Evolutionary conservation across 2,329 filamentous ascomycete genomes (phyloP).

Genomic region (Scorias spongiosa): DNA sequence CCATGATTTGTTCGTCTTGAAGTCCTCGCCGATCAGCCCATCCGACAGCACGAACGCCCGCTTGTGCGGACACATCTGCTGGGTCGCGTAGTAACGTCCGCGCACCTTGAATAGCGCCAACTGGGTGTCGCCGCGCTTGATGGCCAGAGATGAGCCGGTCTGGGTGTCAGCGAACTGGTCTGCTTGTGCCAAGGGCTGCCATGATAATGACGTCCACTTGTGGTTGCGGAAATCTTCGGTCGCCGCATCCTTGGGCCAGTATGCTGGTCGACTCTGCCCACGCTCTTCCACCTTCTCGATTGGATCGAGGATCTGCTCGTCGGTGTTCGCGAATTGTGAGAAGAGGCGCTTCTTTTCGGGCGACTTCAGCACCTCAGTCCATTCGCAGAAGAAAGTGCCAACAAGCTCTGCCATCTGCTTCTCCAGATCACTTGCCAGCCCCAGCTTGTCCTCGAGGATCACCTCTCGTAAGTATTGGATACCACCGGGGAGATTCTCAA

Average conservation of each 20-base stretch:
- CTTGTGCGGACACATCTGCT: constrained; percentile 93
- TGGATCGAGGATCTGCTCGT: constrained; percentile 46
- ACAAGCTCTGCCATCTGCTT: constrained; percentile 78
- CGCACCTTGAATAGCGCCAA: constrained; percentile 73
- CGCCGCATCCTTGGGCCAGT: constrained; percentile 57
- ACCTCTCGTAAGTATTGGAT: constrained; percentile 72
- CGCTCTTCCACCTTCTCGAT: constrained; percentile 61
- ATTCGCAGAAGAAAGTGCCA: constrained; percentile 76
- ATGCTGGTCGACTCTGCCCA: constrained; percentile 55
- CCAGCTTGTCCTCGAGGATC: constrained; percentile 70
- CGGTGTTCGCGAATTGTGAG: constrained; percentile 70
- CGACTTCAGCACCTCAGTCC: constrained; percentile 65
- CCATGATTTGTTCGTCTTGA: constrained; percentile 51
- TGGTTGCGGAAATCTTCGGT: constrained; percentile 58
- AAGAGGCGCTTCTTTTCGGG: constrained; percentile 56
- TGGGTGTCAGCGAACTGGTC: constrained; percentile 53
- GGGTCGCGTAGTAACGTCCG: constrained; percentile 67
- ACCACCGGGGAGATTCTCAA: constrained; percentile 70
- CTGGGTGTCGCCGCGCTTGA: constrained; percentile 82
- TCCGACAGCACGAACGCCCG: constrained; percentile 80
- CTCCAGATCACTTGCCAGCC: constrained; percentile 71
- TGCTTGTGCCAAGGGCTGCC: constrained; percentile 66
- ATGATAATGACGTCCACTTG: constrained; percentile 51
- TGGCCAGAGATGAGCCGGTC: constrained; percentile 57
- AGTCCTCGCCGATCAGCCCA: constrained; percentile 60